Percentiles rank a stretch among this genome's conserved stretches.
Evolutionary conservation across 192 early-diverging fungal species (phyloP).

Genomic region (Backusella sp.): DNA sequence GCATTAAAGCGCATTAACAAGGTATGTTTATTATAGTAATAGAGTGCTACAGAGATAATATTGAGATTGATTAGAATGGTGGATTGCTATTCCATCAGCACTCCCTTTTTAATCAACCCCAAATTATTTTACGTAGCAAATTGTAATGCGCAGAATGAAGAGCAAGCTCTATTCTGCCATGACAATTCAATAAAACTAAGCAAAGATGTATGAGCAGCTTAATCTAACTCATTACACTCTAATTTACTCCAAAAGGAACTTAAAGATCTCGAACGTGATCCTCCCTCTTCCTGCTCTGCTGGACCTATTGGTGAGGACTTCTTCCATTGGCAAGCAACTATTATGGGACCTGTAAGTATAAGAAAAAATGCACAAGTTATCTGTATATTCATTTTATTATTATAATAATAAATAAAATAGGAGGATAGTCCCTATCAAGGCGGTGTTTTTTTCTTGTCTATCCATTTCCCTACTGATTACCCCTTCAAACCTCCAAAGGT

Average conservation of each 20-base stretch:
- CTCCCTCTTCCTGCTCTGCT: conserved; percentile 95
- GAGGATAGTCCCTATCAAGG: conserved; percentile 87
- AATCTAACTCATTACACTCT: background rate
- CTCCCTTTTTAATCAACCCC: background rate
- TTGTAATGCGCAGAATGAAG: background rate
- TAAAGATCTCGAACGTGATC: conserved; percentile 94
- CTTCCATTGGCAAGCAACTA: conserved; percentile 97
- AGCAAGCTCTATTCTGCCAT: background rate
- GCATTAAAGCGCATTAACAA: conserved; percentile 99
- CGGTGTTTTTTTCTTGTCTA: conserved; percentile 96
- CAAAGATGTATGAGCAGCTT: background rate
- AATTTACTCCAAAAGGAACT: conserved; percentile 65
- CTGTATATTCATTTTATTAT: background rate
- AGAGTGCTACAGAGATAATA: background rate
- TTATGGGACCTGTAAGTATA: conserved; percentile 90
- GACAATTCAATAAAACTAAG: background rate
- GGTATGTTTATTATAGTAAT: conserved; percentile 51
- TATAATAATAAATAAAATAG: conserved; percentile 41
- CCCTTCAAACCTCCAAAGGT: conserved; percentile 99
- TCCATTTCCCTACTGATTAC: conserved; percentile 98
- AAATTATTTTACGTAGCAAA: conserved; percentile 2
- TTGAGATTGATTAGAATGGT: background rate
- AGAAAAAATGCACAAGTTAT: background rate
- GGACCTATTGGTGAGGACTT: conserved; percentile 91
- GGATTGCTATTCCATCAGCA: background rate